Base-by-base conservation (phyloP, 305 asterid species). In the Solanum hybrid region DNA sequence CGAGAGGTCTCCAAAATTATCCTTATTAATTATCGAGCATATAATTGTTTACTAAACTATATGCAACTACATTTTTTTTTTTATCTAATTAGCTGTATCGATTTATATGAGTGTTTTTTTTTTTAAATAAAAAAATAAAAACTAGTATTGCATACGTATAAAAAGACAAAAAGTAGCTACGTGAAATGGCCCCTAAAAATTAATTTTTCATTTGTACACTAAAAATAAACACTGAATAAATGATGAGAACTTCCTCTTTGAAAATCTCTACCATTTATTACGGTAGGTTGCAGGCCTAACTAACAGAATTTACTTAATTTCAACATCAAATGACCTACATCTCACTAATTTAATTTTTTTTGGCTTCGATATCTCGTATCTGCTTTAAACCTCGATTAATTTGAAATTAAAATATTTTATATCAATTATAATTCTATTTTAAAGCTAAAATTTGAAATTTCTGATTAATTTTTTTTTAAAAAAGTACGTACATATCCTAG, bases 251-350 rank as follows among this genome's bases (percentile, higher is more conserved):
- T 31, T 17, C 11, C 17, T 31, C 34, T 73, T 72, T 89, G 86
- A 90, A 68, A 91, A 88, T 72, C 11, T 87, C 86, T 86, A 87
- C 91, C 91, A 93, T 95, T 94, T 92, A 95, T 94, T 93, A 94
- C 24, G 96, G 95, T 94, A 93, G 97, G 98, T 93, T 93, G 94
- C 93, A 93, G 39, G 88, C 93, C 94, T 90, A 94, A 94, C 94
- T 89, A 93, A 94, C 94, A 93, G 93, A 91, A 93, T 93, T 93
- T 95, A 95, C 95, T 91, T 93, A 92, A 70, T 57, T 90, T 93
- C 94, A 92, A 51, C 36, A 51, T 84, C 93, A 93, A 90, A 93
- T 90, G 96, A 89, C 95, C 94, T 93, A 90, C 96, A 91, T 93
- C 94, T 90, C 92, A 95, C 95, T 92, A 90, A 90, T 92, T 92